phyloP scores from a whole-genome alignment of 768 basidiomycete species.

The Auriscalpium microsporum region DNA sequence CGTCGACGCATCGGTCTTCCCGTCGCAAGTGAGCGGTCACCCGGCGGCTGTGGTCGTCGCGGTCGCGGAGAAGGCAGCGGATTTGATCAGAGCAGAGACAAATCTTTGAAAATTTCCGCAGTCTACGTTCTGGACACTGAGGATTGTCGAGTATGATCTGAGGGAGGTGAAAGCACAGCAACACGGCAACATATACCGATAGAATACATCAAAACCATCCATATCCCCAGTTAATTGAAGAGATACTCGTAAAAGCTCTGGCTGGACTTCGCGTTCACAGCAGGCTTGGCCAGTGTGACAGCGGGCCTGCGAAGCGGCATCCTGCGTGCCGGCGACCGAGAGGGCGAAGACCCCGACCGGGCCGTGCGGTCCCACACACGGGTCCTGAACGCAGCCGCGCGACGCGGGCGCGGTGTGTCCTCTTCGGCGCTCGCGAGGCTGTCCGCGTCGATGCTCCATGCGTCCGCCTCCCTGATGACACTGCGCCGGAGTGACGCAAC shows the following conservation, averaged over 20 bases:
- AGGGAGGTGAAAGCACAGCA: no score
- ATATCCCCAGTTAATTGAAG: constrained; percentile 2
- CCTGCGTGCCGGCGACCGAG: constrained; percentile 43
- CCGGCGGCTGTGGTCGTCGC: constrained; percentile 1
- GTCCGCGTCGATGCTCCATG: constrained; percentile 9
- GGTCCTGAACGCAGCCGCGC: constrained; percentile 21
- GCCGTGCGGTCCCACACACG: constrained; percentile 22
- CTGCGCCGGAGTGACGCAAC: constrained; percentile 4
- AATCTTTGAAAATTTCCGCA: no score
- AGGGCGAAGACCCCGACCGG: constrained; percentile 43
- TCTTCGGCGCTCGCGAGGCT: constrained; percentile 18
- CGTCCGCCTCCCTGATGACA: constrained; percentile 22
- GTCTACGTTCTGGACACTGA: no score
- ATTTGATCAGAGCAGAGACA: constrained; percentile 3
- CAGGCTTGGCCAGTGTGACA: not conserved
- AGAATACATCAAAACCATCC: no score
- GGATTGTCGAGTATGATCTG: no score
- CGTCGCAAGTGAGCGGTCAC: constrained; percentile 1
- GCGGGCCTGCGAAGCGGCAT: constrained; percentile 19
- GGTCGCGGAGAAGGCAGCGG: constrained; percentile 7
- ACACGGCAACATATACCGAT: no score
- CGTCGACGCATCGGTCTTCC: constrained; percentile 15
- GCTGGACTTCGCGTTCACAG: not conserved
- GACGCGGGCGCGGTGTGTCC: constrained; percentile 17
- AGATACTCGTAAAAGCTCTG: constrained; percentile 12